Conservation (phyloP, 495 filamentous ascomycete species). For the Parachaetomium inaequale region DNA sequence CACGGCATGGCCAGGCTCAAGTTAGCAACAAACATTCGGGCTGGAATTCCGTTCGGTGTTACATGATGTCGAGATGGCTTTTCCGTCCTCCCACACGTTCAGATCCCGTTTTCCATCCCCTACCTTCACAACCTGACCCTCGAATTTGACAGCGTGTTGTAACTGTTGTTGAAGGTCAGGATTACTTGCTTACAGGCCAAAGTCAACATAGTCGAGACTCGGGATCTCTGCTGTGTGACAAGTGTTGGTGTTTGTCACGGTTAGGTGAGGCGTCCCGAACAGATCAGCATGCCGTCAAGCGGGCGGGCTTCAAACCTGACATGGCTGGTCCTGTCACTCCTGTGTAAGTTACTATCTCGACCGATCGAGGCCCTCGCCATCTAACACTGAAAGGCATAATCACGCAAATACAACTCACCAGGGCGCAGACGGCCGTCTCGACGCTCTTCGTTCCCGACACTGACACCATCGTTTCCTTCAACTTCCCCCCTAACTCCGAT, state of each 20-base stretch:
- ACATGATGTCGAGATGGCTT: background rate
- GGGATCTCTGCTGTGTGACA: background rate
- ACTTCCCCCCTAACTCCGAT: conserved; percentile 24
- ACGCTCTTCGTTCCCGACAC: conserved; percentile 25
- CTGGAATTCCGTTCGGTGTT: background rate
- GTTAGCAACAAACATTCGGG: background rate
- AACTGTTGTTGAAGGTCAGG: background rate
- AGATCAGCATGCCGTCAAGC: background rate
- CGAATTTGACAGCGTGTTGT: background rate
- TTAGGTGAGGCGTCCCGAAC: background rate
- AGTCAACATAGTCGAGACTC: too few relatives aligned
- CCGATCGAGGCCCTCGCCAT: background rate
- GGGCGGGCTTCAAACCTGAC: background rate
- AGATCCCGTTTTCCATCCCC: background rate
- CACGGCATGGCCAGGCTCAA: background rate
- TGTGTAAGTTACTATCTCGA: conserved; percentile 2
- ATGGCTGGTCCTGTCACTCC: background rate
- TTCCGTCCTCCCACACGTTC: background rate
- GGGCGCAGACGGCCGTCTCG: conserved; percentile 14
- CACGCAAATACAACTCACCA: conserved; percentile 3
- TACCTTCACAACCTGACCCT: background rate
- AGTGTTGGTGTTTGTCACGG: background rate
- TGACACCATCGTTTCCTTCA: conserved; percentile 25
- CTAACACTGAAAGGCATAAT: conserved; percentile 9
- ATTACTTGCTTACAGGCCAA: background rate